Conservation (phyloP, 2,329 filamentous ascomycete genomes). For the Trichophyton mentagrophytes region DNA sequence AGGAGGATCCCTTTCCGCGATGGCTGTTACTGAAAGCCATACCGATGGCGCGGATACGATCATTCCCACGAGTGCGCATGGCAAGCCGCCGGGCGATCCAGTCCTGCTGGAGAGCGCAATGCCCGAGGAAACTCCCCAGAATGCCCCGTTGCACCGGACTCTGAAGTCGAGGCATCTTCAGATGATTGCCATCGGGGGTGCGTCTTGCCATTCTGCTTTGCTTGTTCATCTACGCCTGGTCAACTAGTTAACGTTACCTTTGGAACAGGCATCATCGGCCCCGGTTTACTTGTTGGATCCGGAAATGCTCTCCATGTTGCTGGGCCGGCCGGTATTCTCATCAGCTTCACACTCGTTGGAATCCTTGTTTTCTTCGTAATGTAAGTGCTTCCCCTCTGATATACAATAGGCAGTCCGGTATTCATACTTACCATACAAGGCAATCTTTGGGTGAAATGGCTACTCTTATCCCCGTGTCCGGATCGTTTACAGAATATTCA, state of each 20-base stretch:
- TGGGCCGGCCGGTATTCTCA: conserved; percentile 58
- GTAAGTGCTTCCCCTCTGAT: conserved; percentile 13
- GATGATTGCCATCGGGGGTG: conserved; percentile 48
- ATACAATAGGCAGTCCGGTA: not conserved
- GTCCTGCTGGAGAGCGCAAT: not conserved
- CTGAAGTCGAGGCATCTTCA: conserved; percentile 49
- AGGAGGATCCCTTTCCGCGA: not conserved
- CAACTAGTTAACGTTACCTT: not conserved
- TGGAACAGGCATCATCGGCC: conserved; percentile 46
- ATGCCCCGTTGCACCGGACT: conserved; percentile 30
- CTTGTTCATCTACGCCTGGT: conserved; percentile 38
- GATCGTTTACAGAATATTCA: conserved; percentile 57
- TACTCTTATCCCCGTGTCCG: conserved; percentile 58
- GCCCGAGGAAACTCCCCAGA: conserved; percentile 10
- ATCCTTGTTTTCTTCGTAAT: conserved; percentile 47
- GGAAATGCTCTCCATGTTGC: conserved; percentile 56
- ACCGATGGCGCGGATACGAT: not conserved
- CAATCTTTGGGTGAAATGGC: conserved; percentile 64
- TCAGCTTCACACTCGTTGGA: conserved; percentile 60
- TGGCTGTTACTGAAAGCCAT: not conserved
- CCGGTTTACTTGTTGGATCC: conserved; percentile 58
- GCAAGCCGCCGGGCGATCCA: not conserved
- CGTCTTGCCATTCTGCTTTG: conserved; percentile 49
- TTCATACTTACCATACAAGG: conserved; percentile 33
- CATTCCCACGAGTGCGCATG: not conserved